phyloP scores from a whole-genome alignment of 768 basidiomycete species.

The Porphyrellus cyaneotinctus region DNA sequence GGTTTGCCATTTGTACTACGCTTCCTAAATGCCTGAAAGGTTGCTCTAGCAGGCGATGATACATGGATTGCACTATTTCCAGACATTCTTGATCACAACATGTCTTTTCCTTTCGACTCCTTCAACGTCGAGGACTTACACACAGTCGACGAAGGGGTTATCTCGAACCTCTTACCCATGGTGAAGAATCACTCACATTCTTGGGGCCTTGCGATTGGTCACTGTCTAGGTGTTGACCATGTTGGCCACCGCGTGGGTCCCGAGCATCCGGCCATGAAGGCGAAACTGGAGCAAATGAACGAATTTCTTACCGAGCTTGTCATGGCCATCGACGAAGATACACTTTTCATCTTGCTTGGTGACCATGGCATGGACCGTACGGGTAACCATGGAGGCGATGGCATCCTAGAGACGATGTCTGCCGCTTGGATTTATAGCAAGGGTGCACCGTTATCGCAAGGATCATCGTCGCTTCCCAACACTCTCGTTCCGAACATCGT shows the following conservation, averaged over 20 bases:
- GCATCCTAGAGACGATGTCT: constrained; percentile 75
- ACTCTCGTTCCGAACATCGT: constrained; percentile 49
- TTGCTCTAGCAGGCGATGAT: constrained; percentile 94
- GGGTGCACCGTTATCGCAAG: constrained; percentile 43
- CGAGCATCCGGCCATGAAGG: constrained; percentile 77
- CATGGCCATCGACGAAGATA: constrained; percentile 73
- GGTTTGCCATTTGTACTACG: not conserved
- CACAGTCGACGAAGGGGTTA: constrained; percentile 90
- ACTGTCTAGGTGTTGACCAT: constrained; percentile 95
- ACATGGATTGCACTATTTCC: constrained; percentile 95
- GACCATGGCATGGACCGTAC: constrained; percentile 97
- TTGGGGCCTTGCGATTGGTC: constrained; percentile 89
- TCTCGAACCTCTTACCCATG: constrained; percentile 76
- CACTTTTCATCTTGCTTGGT: constrained; percentile 85
- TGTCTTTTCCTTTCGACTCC: constrained; percentile 86
- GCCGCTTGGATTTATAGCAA: constrained; percentile 94
- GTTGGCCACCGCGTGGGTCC: constrained; percentile 94
- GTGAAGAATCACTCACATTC: constrained; percentile 47
- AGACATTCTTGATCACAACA: constrained; percentile 60
- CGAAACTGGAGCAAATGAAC: constrained; percentile 89
- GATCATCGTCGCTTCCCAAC: constrained; percentile 38
- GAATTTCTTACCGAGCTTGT: constrained; percentile 70
- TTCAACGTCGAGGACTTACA: constrained; percentile 99
- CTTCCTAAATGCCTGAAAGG: constrained; percentile 35
- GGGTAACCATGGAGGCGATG: constrained; percentile 96